Conservation (phyloP, 2,329 filamentous ascomycete species). For the Ophioceras dolichostomum region DNA sequence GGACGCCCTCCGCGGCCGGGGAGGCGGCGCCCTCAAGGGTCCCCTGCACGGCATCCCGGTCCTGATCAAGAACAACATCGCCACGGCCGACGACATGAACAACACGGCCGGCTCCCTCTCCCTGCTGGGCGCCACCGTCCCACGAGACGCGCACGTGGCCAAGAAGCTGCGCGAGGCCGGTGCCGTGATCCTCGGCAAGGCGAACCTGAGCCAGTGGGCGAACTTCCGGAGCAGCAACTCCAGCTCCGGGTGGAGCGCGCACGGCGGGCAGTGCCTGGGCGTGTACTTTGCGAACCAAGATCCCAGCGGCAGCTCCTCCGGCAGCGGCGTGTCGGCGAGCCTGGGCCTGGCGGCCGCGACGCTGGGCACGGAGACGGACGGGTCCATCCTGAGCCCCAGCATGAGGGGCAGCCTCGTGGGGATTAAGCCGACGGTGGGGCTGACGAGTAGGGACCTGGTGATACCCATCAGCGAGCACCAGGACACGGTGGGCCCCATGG, state of each 20-base stretch:
- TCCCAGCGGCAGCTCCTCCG: constrained; percentile 46
- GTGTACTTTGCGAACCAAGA: constrained; percentile 50
- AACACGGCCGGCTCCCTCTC: constrained; percentile 52
- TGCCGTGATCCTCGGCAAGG: constrained; percentile 53
- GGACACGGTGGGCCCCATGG: constrained; percentile 47
- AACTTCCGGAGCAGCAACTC: constrained; percentile 43
- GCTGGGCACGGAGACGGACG: constrained; percentile 51
- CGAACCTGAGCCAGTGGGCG: constrained; percentile 53
- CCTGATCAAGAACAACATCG: constrained; percentile 56
- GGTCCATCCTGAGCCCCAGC: constrained; percentile 47
- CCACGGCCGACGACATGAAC: constrained; percentile 51
- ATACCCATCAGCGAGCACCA: constrained; percentile 46
- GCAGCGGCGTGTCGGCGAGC: constrained; percentile 44
- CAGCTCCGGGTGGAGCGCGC: constrained; percentile 50
- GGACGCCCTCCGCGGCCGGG: constrained; percentile 24
- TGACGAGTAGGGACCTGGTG: constrained; percentile 46
- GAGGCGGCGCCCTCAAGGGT: constrained; percentile 13
- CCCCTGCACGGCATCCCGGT: constrained; percentile 54
- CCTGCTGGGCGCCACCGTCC: constrained; percentile 43
- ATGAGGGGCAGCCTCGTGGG: constrained; percentile 48
- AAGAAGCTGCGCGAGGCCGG: constrained; percentile 48
- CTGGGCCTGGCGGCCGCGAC: constrained; percentile 45
- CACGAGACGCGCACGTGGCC: constrained; percentile 45
- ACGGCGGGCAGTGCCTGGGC: constrained; percentile 47
- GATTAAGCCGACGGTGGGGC: constrained; percentile 55